Percentiles rank a stretch among this genome's conserved stretches.
Evolutionary conservation across 768 basidiomycete species (phyloP).

Genomic region (Rhodotorula sphaerocarpa): DNA sequence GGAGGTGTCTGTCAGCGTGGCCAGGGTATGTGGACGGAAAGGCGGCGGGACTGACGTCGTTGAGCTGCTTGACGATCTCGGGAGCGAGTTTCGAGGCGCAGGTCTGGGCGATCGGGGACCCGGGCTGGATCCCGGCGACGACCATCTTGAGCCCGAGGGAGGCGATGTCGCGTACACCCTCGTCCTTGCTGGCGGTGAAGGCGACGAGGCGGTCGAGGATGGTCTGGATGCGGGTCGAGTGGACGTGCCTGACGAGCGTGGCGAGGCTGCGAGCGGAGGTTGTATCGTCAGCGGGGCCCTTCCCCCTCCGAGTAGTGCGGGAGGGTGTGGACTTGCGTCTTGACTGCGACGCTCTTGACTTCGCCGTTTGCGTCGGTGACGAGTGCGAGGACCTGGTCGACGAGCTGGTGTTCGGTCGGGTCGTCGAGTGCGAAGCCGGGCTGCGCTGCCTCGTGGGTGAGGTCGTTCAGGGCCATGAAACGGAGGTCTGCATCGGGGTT

Average conservation of each 20-base stretch:
- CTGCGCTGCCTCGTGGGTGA: slow-evolving; percentile 75
- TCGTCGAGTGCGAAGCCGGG: slow-evolving; percentile 74
- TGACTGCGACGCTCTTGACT: slow-evolving; percentile 95
- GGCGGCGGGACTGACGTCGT: slow-evolving; percentile 52
- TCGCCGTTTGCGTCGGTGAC: slow-evolving; percentile 94
- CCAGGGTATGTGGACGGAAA: background rate
- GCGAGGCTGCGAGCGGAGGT: slow-evolving; percentile 56
- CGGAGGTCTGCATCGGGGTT: slow-evolving; percentile 30
- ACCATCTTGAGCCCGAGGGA: slow-evolving; percentile 81
- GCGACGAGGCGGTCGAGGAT: slow-evolving; percentile 84
- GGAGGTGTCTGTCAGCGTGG: background rate
- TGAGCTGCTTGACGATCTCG: slow-evolving; percentile 68
- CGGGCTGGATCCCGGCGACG: slow-evolving; percentile 75
- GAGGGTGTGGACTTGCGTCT: slow-evolving; percentile 66
- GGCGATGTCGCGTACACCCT: slow-evolving; percentile 88
- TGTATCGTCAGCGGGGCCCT: background rate
- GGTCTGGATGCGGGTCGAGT: slow-evolving; percentile 68
- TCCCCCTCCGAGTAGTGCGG: no score
- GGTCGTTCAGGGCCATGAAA: slow-evolving; percentile 88
- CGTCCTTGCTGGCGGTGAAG: slow-evolving; percentile 69
- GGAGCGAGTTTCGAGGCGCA: slow-evolving; percentile 78
- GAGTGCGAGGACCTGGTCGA: slow-evolving; percentile 71
- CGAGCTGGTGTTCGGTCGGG: slow-evolving; percentile 68
- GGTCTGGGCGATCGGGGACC: slow-evolving; percentile 66
- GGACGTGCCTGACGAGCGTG: slow-evolving; percentile 79